Percentiles rank a stretch among this genome's conserved stretches.
phyloP scores from a whole-genome alignment of 1,284 basidiomycete species.

The Moesziomyces sp. region DNA sequence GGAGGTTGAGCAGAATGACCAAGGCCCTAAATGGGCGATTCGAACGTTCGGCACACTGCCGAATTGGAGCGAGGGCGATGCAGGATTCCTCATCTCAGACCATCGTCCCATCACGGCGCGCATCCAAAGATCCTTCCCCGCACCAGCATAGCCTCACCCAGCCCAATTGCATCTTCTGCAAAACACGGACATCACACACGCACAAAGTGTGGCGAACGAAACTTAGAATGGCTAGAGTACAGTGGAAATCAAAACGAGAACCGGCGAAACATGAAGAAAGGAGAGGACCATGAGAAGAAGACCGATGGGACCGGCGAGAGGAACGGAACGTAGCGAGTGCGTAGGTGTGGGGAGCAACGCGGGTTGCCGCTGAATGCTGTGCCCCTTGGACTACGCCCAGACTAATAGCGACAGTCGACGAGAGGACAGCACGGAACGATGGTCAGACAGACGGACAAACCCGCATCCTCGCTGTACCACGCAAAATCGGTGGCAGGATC shows the following conservation, averaged over 20 bases:
- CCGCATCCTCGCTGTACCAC: slow-evolving; percentile 34
- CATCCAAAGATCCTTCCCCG: slow-evolving; percentile 21
- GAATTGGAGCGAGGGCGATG: slow-evolving; percentile 56
- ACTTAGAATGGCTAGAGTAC: slow-evolving; percentile 30
- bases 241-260: slow-evolving; percentile 7
- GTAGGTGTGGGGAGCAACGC: slow-evolving; percentile 11
- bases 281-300: slow-evolving; percentile 13
- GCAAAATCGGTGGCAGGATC: slow-evolving; percentile 22
- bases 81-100: slow-evolving; percentile 49
- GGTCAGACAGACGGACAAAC: background rate
- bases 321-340: slow-evolving; percentile 7
- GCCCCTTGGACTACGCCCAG: background rate
- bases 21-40: slow-evolving; percentile 32
- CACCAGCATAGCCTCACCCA: background rate
- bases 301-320: background rate
- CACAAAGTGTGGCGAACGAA: background rate
- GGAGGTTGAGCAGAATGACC: background rate
- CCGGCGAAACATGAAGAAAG: no score
- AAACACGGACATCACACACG: background rate
- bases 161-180: background rate
- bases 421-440: background rate
- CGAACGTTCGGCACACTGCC: slow-evolving; percentile 36
- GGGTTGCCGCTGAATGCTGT: slow-evolving; percentile 45
- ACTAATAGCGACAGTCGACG: background rate
- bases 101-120: slow-evolving; percentile 47